These are phyloP conservation scores for Backusella tuberculispora DNA, from an alignment of 192 early-diverging fungal genomes.

Conservation along the genomic window DNA sequence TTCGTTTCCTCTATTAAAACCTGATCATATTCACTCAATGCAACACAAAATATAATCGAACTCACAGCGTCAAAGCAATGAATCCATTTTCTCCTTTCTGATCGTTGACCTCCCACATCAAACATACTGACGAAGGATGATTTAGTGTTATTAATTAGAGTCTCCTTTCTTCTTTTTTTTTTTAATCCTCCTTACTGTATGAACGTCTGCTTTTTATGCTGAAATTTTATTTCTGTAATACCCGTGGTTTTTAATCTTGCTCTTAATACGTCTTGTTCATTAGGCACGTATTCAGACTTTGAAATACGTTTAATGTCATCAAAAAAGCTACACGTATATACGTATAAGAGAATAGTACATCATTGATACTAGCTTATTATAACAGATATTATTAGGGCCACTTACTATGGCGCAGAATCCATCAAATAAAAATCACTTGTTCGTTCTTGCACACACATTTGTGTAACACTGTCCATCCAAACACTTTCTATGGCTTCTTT, in stretches of 20 bases:
- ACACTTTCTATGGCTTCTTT: constrained; percentile 72
- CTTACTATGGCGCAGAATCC: constrained; percentile 91
- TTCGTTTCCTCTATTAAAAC: constrained; percentile 83
- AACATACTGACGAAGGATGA: constrained; percentile 64
- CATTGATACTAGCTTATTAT: not conserved
- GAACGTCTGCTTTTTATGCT: constrained; percentile 82
- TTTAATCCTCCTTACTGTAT: constrained; percentile 66
- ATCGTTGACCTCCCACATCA: constrained; percentile 86
- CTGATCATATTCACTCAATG: constrained; percentile 93
- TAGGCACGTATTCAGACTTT: constrained; percentile 82
- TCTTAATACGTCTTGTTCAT: constrained; percentile 90
- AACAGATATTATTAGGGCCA: constrained; percentile 1
- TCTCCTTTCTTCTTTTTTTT: not conserved
- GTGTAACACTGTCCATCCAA: constrained; percentile 73
- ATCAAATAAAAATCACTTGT: constrained; percentile 84
- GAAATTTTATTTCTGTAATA: constrained; percentile 94
- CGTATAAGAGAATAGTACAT: constrained; percentile 4
- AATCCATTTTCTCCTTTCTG: constrained; percentile 87
- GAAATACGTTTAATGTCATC: constrained; percentile 87
- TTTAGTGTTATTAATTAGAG: not conserved
- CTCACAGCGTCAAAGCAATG: constrained; percentile 86
- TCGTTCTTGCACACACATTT: constrained; percentile 67
- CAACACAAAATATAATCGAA: constrained; percentile 94
- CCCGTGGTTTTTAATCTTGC: constrained; percentile 96
- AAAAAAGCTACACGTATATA: constrained; percentile 83